Percentiles rank a stretch among this genome's conserved stretches.
Conservation (phyloP, 1,284 basidiomycete species). For the Papiliotrema terrestris region DNA sequence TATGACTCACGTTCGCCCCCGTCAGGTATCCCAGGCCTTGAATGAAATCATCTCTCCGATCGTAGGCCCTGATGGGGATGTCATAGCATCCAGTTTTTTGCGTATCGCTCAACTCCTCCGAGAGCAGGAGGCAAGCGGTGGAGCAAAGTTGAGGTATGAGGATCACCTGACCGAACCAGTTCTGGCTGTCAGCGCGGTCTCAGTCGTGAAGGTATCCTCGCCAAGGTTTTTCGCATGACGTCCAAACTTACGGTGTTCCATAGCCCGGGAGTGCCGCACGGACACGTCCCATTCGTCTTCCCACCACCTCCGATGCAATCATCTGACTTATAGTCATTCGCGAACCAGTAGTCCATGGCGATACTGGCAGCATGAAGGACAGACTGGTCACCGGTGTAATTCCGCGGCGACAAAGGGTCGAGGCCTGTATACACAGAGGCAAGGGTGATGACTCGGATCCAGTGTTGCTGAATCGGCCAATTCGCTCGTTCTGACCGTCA, state of each 20-base stretch:
- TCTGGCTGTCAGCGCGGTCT: conserved; percentile 39
- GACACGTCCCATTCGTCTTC: conserved; percentile 14
- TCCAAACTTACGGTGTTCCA: conserved; percentile 56
- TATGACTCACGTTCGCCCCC: conserved; percentile 57
- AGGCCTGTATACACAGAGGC: conserved; percentile 59
- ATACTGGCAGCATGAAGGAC: conserved; percentile 52
- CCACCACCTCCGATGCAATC: conserved; percentile 59
- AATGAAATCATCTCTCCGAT: conserved; percentile 52
- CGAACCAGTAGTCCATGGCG: conserved; percentile 65
- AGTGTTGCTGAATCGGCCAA: conserved; percentile 64
- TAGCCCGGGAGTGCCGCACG: conserved; percentile 49
- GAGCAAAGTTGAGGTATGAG: conserved; percentile 54
- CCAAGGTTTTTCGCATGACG: neutral
- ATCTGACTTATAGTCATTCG: conserved; percentile 56
- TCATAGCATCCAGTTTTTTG: conserved; percentile 54
- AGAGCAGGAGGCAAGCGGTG: conserved; percentile 59
- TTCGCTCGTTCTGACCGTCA: conserved; percentile 53
- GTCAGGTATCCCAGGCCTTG: conserved; percentile 54
- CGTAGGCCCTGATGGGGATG: conserved; percentile 58
- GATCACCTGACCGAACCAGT: conserved; percentile 64
- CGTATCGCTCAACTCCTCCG: conserved; percentile 48
- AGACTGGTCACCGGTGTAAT: conserved; percentile 49
- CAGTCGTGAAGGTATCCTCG: too few relatives aligned
- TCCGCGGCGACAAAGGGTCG: conserved; percentile 43
- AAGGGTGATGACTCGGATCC: conserved; percentile 58